Base-by-base conservation (phyloP, 2,329 filamentous ascomycete species). In the Neonectria neomacrospora region DNA sequence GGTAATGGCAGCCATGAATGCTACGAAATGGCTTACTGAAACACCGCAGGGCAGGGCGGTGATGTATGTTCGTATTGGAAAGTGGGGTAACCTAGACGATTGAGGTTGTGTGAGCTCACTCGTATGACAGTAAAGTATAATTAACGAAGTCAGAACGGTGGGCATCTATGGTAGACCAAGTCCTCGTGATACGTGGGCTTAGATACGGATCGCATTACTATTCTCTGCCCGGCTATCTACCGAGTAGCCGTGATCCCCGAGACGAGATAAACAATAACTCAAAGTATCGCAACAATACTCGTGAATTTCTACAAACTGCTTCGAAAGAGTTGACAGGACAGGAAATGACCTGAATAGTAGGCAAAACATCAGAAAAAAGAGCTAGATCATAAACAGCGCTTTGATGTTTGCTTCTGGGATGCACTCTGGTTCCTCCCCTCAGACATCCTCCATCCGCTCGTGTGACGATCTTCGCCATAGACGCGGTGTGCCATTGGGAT, bases 401-500 rank as follows among this genome's bases (percentile, higher is more conserved):
- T 20, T 14, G 14, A 16, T 20, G n/a, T 11, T 41, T 18, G n/a
- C 8, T 41, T 20, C 37, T n/a, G 18, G 16, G n/a, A 16, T 7
- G 16, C 14, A 37, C 14, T n/a, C 14, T 37, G 34, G 8, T n/a
- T 37, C 34, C 6, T 37, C 14, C 16, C 34, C 5, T 6, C 8
- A 37, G 14, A 2, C n/a, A 37, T 6, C 14, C 34, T 9, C 14
- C 14, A 18, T 16, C 37, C 37, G 14, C 37, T 41, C 5, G 3
- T 41, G n/a, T 5, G n/a, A 41, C 18, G 37, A 7, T 12, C 34
- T 73, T 76, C 20, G 14, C 4, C n/a, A 6, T 18, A 50, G n/a
- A 32, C 14, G 16, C 28, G 11, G 11, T 14, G n/a, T 20, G 47
- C 22, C 20, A 20, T 11, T 3, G n/a, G 20, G 16, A 50, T 30